Conservation (phyloP, 768 basidiomycete genomes). For the Roridomyces roridus region DNA sequence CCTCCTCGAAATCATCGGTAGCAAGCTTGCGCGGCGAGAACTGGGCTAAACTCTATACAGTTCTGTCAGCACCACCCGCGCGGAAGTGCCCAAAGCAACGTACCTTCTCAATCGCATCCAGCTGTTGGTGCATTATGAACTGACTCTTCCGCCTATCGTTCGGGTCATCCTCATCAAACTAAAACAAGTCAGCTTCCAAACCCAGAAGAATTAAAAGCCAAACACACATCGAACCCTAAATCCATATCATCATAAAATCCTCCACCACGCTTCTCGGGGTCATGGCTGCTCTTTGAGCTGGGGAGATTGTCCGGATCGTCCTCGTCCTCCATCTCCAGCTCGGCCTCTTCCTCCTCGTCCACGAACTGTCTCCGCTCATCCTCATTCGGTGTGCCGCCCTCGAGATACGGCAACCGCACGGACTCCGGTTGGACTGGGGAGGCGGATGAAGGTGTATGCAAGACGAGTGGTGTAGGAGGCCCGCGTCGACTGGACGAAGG, state of each 20-base stretch:
- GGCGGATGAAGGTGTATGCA: slow-evolving; percentile 1
- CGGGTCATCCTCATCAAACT: slow-evolving; percentile 77
- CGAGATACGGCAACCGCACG: slow-evolving; percentile 16
- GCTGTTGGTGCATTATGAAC: slow-evolving; percentile 71
- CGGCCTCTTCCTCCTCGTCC: slow-evolving; percentile 45
- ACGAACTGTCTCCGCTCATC: slow-evolving; percentile 18
- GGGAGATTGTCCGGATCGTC: slow-evolving; percentile 41
- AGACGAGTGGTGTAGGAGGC: slow-evolving; percentile 20
- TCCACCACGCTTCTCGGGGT: slow-evolving; percentile 52
- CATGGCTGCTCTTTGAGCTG: slow-evolving; percentile 30
- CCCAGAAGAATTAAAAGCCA: slow-evolving; percentile 7
- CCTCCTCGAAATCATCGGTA: slow-evolving; percentile 44
- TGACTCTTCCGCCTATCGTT: slow-evolving; percentile 80
- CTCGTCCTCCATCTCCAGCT: too few species aligned
- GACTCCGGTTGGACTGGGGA: not conserved
- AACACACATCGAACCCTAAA: slow-evolving; percentile 49
- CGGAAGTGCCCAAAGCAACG: not conserved
- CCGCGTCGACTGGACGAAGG: slow-evolving; percentile 39
- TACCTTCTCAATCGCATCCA: slow-evolving; percentile 83
- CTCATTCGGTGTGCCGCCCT: not conserved
- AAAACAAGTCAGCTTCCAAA: slow-evolving; percentile 8
- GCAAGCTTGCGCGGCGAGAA: slow-evolving; percentile 65
- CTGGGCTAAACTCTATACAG: slow-evolving; percentile 61
- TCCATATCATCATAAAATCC: slow-evolving; percentile 59
- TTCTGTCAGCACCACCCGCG: not conserved